Evolutionary conservation across 768 basidiomycete species (phyloP).

Genomic region (Pleurotus citrinopileatus): DNA sequence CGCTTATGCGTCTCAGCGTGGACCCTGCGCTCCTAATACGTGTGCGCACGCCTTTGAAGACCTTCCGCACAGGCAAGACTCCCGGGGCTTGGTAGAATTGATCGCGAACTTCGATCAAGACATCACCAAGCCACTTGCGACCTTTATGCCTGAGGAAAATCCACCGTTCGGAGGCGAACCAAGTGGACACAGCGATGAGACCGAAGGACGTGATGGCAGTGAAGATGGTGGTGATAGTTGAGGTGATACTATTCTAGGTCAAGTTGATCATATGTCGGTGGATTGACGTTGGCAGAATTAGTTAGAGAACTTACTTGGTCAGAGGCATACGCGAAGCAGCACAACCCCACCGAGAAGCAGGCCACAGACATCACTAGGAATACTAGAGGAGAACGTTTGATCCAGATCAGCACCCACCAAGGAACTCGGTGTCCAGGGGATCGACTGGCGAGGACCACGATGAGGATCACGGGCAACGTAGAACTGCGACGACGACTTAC

Average conservation of each 20-base stretch:
- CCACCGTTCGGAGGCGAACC: conserved; percentile 73
- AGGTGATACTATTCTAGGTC: conserved; percentile 53
- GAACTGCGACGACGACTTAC: conserved; percentile 38
- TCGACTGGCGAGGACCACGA: conserved; percentile 39
- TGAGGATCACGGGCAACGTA: not conserved
- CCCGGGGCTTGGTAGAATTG: conserved; percentile 30
- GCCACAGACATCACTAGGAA: conserved; percentile 84
- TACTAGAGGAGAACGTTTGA: conserved; percentile 79
- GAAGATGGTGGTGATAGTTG: conserved; percentile 72
- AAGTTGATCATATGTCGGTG: not conserved
- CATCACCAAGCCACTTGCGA: conserved; percentile 68
- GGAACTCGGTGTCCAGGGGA: conserved; percentile 75
- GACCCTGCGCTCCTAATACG: conserved; percentile 17
- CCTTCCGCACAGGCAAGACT: conserved; percentile 17
- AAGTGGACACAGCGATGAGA: conserved; percentile 65
- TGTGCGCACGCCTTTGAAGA: conserved; percentile 14
- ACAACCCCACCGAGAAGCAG: conserved; percentile 76
- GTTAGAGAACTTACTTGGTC: conserved; percentile 44
- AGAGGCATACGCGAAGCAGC: conserved; percentile 76
- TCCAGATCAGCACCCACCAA: conserved; percentile 87
- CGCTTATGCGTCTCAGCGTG: conserved; percentile 19
- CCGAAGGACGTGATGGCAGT: conserved; percentile 74
- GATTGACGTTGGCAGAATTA: not conserved
- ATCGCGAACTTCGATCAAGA: conserved; percentile 43
- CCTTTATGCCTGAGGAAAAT: conserved; percentile 61